Percentiles rank a stretch among this genome's conserved stretches.
phyloP scores from a whole-genome alignment of 305 asterid genomes.

The Ruellia speciosa region DNA sequence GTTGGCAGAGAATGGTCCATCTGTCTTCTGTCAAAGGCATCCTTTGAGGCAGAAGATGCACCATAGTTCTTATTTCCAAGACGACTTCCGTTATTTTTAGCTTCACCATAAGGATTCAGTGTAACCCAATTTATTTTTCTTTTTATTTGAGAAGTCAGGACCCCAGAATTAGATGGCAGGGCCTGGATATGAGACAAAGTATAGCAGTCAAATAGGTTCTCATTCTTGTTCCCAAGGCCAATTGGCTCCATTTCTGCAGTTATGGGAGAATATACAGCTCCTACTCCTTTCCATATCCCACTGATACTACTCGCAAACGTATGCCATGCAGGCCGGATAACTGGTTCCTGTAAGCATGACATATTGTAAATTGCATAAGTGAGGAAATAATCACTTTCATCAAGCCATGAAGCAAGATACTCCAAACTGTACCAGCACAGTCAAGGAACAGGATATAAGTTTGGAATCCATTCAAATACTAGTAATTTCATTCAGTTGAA shows the following conservation, averaged over 20 bases:
- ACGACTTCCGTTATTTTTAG: constrained; percentile 33
- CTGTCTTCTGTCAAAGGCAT: constrained; percentile 24
- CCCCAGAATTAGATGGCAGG: constrained; percentile 40
- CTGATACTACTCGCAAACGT: constrained; percentile 88
- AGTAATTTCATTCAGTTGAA: not conserved
- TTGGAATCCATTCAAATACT: constrained; percentile 5
- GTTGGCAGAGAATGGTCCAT: constrained; percentile 43
- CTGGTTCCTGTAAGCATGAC: constrained; percentile 69
- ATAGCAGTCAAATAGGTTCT: constrained; percentile 83
- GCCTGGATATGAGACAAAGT: constrained; percentile 55
- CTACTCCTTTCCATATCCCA: constrained; percentile 97
- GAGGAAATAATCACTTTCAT: not conserved
- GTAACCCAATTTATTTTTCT: constrained; percentile 83
- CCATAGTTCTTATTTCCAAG: constrained; percentile 22
- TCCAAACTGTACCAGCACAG: not conserved
- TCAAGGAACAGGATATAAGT: not conserved
- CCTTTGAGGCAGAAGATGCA: constrained; percentile 23
- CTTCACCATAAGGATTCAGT: constrained; percentile 76
- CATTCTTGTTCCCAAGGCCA: constrained; percentile 60
- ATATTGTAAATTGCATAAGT: constrained; percentile 9
- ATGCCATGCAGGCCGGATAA: constrained; percentile 82
- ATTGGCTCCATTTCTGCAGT: constrained; percentile 97
- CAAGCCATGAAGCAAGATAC: constrained; percentile 5
- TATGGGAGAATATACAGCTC: constrained; percentile 86
- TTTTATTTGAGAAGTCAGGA: constrained; percentile 46